phyloP scores from a whole-genome alignment of 2,329 filamentous ascomycete genomes.

The Fusarium marasasianum region DNA sequence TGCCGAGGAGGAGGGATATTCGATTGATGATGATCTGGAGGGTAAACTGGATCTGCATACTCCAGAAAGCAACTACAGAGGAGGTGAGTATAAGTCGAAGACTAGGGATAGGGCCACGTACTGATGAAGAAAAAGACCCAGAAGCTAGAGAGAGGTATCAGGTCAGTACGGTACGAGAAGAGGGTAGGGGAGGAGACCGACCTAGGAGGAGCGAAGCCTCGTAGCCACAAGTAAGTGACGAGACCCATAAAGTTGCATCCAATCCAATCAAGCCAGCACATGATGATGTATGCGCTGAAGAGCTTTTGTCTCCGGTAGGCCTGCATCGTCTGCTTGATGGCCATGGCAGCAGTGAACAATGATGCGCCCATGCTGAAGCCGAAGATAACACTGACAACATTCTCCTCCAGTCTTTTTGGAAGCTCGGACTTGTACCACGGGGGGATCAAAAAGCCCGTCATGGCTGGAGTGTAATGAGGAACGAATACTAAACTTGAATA shows the following conservation, averaged over 20 bases:
- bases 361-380: conserved; percentile 26
- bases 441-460: conserved; percentile 30
- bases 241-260: conserved; percentile 28
- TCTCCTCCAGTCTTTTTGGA: conserved; percentile 13
- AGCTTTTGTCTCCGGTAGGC: conserved; percentile 10
- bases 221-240: conserved; percentile 21
- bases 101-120: not conserved
- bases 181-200: not conserved
- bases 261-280: conserved; percentile 33
- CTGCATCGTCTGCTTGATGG: not conserved
- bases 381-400: conserved; percentile 23
- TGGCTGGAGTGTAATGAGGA: not conserved
- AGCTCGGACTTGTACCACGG: conserved; percentile 19
- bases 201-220: conserved; percentile 8
- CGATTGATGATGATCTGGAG: conserved; percentile 33
- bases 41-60: conserved; percentile 33
- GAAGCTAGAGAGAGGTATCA: not conserved
- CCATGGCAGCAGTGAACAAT: conserved; percentile 21
- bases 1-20: conserved; percentile 20
- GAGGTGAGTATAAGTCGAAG: not conserved
- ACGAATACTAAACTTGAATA: too few relatives aligned
- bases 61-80: conserved; percentile 19
- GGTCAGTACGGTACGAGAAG: not conserved
- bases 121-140: conserved; percentile 34
- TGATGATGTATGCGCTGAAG: conserved; percentile 25